phyloP scores from a whole-genome alignment of 179 eudicot species.

The Beta macrorhiza region DNA sequence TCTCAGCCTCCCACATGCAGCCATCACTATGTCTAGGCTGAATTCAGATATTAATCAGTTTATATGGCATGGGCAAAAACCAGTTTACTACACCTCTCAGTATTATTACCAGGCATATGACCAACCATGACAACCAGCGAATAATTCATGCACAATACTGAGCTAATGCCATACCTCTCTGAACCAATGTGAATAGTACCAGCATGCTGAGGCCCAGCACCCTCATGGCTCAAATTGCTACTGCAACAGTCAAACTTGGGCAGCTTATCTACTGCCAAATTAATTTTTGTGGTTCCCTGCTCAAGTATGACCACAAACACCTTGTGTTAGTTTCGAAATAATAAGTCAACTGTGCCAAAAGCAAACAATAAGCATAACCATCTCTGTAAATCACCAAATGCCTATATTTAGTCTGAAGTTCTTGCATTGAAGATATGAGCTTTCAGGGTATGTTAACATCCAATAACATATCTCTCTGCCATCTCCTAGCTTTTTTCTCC shows the following conservation, averaged over 20 bases:
- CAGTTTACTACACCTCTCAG: background rate
- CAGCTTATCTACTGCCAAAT: constrained; percentile 76
- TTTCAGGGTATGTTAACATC: background rate
- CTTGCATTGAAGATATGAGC: background rate
- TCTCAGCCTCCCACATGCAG: constrained; percentile 11
- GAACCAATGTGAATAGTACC: constrained; percentile 97
- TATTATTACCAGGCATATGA: background rate
- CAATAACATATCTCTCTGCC: background rate
- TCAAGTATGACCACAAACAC: constrained; percentile 16
- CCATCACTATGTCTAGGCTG: background rate
- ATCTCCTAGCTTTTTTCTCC: background rate
- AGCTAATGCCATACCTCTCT: constrained; percentile 57
- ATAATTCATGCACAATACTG: constrained; percentile 11
- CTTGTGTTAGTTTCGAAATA: background rate
- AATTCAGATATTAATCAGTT: background rate
- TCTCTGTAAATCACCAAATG: too few species aligned
- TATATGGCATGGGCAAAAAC: background rate
- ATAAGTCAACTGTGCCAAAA: background rate
- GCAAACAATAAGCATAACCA: background rate
- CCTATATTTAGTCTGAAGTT: background rate
- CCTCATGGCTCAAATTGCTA: constrained; percentile 41
- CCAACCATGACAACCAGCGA: background rate
- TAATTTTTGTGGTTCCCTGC: constrained; percentile 95
- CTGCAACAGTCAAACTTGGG: constrained; percentile 78
- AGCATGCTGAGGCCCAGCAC: constrained; percentile 82